These are phyloP conservation scores for Aspergillus sp. DNA, from an alignment of 2,329 filamentous ascomycete genomes.

Conservation along the genomic window DNA sequence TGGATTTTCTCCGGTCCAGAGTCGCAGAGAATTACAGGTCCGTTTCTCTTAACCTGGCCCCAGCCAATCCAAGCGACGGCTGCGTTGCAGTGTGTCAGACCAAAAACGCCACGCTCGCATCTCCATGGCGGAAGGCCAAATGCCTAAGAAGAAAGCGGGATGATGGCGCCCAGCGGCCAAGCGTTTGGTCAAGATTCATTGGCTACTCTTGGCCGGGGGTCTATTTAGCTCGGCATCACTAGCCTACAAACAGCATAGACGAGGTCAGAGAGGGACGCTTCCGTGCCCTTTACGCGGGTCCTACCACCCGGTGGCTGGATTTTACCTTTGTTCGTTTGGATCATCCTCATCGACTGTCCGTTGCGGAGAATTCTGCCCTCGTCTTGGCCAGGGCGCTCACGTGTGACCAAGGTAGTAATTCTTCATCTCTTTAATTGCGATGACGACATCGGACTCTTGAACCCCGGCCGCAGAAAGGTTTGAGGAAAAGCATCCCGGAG, in stretches of 20 bases:
- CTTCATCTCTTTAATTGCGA: neutral
- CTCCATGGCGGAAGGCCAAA: too few relatives aligned
- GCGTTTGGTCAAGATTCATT: slow-evolving; percentile 9
- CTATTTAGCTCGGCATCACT: slow-evolving; percentile 2
- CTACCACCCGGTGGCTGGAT: neutral
- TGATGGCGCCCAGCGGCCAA: slow-evolving; percentile 6
- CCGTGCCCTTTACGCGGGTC: neutral
- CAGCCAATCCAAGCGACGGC: neutral
- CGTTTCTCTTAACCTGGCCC: neutral
- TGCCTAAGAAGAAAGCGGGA: neutral
- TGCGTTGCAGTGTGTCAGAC: neutral
- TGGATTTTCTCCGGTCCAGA: neutral
- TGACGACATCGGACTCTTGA: neutral
- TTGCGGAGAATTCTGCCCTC: neutral
- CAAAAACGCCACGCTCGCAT: slow-evolving; percentile 1
- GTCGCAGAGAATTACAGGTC: neutral
- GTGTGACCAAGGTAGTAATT: too few relatives aligned
- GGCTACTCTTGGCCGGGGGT: slow-evolving; percentile 6
- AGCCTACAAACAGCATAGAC: neutral
- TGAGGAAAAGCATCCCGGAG: neutral
- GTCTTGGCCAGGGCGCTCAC: too few relatives aligned
- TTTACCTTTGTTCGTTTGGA: neutral
- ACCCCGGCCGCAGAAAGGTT: neutral
- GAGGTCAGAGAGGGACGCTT: neutral
- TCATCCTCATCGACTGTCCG: neutral